These are phyloP conservation scores for Globisporangium polare DNA, from an alignment of 352 stramenopile species.

Conservation along the genomic window DNA sequence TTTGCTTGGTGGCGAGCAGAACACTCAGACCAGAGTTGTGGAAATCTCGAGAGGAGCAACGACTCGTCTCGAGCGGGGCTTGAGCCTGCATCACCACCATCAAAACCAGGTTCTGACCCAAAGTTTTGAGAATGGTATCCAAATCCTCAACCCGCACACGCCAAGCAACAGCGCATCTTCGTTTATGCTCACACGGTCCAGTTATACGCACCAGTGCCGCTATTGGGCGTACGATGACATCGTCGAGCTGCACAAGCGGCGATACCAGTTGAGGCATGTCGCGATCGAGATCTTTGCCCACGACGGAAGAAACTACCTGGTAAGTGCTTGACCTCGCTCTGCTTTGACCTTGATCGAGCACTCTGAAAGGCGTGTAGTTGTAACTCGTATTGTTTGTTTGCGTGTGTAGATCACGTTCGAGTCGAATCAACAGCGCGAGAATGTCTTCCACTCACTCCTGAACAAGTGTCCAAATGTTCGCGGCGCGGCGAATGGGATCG, in stretches of 20 bases:
- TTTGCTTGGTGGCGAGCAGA: background rate
- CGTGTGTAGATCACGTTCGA: slow-evolving; percentile 56
- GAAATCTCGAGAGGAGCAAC: slow-evolving; percentile 46
- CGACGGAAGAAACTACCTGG: slow-evolving; percentile 73
- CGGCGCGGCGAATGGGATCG: slow-evolving; percentile 57
- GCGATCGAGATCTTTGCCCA: slow-evolving; percentile 72
- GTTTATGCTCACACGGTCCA: slow-evolving; percentile 22
- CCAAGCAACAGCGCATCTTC: background rate
- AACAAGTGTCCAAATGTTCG: slow-evolving; percentile 68
- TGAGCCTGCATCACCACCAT: slow-evolving; percentile 33
- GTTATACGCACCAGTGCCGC: slow-evolving; percentile 56
- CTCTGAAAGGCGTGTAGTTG: background rate
- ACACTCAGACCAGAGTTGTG: slow-evolving; percentile 25
- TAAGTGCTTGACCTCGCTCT: slow-evolving; percentile 18
- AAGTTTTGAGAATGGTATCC: background rate
- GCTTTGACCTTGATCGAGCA: background rate
- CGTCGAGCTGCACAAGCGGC: slow-evolving; percentile 68
- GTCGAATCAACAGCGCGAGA: slow-evolving; percentile 53
- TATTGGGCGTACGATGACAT: slow-evolving; percentile 75
- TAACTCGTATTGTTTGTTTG: background rate
- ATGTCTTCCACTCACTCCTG: slow-evolving; percentile 73
- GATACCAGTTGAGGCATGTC: slow-evolving; percentile 71
- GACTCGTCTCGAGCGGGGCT: slow-evolving; percentile 47
- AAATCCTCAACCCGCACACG: background rate
- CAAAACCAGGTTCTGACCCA: slow-evolving; percentile 3